A percentile compares a stretch with the other conserved stretches of the same genome.
These are phyloP conservation scores for Lodderomyces jiufengensis DNA, from an alignment of 1,139 yeast species.

Conservation along the genomic window DNA sequence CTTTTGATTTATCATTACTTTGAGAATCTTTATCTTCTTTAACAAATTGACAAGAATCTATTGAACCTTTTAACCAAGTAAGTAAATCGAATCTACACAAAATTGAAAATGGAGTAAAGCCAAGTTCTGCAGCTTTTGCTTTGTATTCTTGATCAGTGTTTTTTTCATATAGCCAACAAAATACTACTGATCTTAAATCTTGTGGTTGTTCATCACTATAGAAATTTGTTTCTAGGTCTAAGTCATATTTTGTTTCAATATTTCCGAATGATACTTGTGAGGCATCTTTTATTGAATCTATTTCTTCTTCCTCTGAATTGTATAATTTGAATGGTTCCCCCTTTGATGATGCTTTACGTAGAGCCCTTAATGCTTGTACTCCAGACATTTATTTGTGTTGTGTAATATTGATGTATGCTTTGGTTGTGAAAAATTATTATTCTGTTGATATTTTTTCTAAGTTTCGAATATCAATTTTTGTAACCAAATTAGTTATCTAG, in stretches of 20 bases:
- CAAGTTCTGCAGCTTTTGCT: conserved; percentile 61
- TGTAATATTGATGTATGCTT: not conserved
- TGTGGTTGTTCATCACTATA: conserved; percentile 49
- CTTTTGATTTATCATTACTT: not conserved
- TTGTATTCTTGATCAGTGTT: conserved; percentile 80
- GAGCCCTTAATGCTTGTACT: conserved; percentile 13
- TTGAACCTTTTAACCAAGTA: conserved; percentile 73
- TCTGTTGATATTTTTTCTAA: conserved; percentile 1
- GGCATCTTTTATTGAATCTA: conserved; percentile 33
- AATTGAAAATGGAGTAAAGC: conserved; percentile 72
- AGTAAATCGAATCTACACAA: conserved; percentile 81
- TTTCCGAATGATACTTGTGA: conserved; percentile 31
- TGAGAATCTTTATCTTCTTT: conserved; percentile 17
- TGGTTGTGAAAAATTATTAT: conserved; percentile 1
- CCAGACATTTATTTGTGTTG: conserved; percentile 7
- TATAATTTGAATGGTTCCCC: conserved; percentile 24
- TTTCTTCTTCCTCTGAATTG: conserved; percentile 16
- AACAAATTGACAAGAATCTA: conserved; percentile 53
- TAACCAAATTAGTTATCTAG: no score
- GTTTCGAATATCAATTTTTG: not conserved
- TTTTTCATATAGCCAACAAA: conserved; percentile 78
- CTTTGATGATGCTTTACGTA: conserved; percentile 24
- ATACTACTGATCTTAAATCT: conserved; percentile 61
- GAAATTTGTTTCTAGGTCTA: conserved; percentile 55
- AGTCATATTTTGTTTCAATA: conserved; percentile 17